Evolutionary conservation across 1,284 basidiomycete genomes (phyloP).

Genomic region (Taiwanofungus camphoratus): DNA sequence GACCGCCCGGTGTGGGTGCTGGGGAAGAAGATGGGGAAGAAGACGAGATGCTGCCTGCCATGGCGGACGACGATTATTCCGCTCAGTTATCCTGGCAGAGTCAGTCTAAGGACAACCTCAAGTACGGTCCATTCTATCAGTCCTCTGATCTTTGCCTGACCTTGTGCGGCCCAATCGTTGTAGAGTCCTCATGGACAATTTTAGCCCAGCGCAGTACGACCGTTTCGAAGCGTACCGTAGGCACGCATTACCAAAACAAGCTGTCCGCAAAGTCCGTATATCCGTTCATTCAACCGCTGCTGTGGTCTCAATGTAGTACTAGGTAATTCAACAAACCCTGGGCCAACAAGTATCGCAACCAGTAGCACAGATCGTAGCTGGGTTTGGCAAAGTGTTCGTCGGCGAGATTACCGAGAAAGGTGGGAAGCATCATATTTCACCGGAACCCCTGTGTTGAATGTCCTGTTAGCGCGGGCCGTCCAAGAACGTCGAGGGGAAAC

Average conservation of each 20-base stretch:
- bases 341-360: slow-evolving; percentile 83
- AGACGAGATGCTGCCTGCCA: slow-evolving; percentile 66
- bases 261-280: slow-evolving; percentile 64
- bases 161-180: slow-evolving; percentile 1
- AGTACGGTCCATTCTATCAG: slow-evolving; percentile 38
- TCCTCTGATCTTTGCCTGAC: neutral
- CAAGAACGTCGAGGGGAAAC: slow-evolving; percentile 68
- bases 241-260: slow-evolving; percentile 78
- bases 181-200: slow-evolving; percentile 84
- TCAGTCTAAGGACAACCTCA: slow-evolving; percentile 78
- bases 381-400: slow-evolving; percentile 88
- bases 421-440: slow-evolving; percentile 26
- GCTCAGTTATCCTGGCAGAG: slow-evolving; percentile 75
- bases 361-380: slow-evolving; percentile 83
- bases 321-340: slow-evolving; percentile 82
- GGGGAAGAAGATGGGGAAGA: slow-evolving; percentile 45
- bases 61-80: slow-evolving; percentile 83
- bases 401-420: slow-evolving; percentile 90
- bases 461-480: slow-evolving; percentile 61
- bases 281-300: slow-evolving; percentile 1
- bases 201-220: slow-evolving; percentile 79
- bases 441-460: neutral
- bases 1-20: slow-evolving; percentile 20
- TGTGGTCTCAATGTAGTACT: neutral
- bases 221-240: slow-evolving; percentile 85